These are phyloP conservation scores for Purshia tridentata DNA, from an alignment of 306 rosid genomes.

Conservation along the genomic window DNA sequence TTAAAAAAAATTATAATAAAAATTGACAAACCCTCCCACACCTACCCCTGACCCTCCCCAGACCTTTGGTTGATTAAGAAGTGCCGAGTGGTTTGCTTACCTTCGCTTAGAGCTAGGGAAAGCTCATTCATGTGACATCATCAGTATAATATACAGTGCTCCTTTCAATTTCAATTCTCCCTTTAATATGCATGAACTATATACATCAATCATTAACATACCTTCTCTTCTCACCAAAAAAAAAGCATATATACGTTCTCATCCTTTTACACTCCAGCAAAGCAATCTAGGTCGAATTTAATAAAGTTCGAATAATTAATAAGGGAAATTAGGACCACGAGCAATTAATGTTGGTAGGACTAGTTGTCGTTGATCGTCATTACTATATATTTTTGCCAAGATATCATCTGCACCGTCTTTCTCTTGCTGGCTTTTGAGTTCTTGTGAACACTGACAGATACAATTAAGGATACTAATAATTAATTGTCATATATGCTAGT, in stretches of 20 bases:
- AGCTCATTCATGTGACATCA: neutral
- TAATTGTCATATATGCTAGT: neutral
- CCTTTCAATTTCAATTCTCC: neutral
- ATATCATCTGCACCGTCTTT: constrained; percentile 10
- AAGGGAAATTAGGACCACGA: constrained; percentile 5
- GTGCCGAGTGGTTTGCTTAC: neutral
- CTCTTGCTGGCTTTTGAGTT: constrained; percentile 1
- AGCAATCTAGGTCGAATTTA: neutral
- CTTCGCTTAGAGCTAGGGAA: neutral
- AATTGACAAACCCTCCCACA: too few species aligned
- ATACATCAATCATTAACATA: constrained; percentile 9
- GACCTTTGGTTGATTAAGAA: neutral
- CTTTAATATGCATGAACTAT: neutral
- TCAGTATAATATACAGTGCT: neutral
- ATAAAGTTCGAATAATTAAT: neutral
- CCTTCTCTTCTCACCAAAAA: too few species aligned
- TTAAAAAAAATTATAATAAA: too few species aligned
- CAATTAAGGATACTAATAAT: neutral
- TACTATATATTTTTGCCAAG: neutral
- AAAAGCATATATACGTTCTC: too few species aligned
- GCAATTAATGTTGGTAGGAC: neutral
- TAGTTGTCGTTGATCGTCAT: neutral
- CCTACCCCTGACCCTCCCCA: too few species aligned
- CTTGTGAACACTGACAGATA: neutral
- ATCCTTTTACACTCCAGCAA: too few species aligned